Base-by-base conservation (phyloP, 2,329 filamentous ascomycete genomes). In the Talaromyces marneffei region DNA sequence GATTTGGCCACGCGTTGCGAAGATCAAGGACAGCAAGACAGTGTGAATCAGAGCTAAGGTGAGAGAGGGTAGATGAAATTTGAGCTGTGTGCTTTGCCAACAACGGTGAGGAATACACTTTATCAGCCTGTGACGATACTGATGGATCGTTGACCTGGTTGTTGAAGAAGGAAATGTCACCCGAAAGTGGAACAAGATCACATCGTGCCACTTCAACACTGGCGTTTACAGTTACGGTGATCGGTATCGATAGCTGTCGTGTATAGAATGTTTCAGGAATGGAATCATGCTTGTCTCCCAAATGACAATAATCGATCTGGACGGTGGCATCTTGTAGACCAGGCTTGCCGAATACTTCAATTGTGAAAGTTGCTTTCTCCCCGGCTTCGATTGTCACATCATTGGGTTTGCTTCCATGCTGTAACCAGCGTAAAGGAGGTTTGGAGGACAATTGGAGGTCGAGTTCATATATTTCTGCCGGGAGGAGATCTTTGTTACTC, bases 191-290 rank as follows among this genome's bases (percentile, higher is more conserved):
- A 35, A 94, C 75, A 18, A 95, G 82, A 69, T 97, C 92, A 65
- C 92, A 86, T 39, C 91, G 84, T 35, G 87, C 83, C 9, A 97
- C 80, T 69, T 97, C 91, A 27, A 97, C 82, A 69, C 91, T 94
- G 3, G 92, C 90, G 70, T 97, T 97, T 53, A 97, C 93, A 4
- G 93, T 97, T 16, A 97, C 85, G 0, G 88, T 90, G 61, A 97
- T 79, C 14, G 91, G 89, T 29, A 96, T 80, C 18, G 87, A 87
- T 16, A 96, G 82, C 70, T 94, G 90, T 40, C 92, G 84, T 0
- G 92, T 96, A 70, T 92, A 91, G 70, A 96, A 96, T 35, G 85
- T 82, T 37, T 88, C 86, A 25, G 83, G 81, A 1, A 92, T 78
- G 61, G 92, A 85, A 12, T 84, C 82, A n/a, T 81, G 81, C 4